A percentile compares a stretch with the other conserved stretches of the same genome.
Evolutionary conservation across 169 alveolate species (phyloP).

Genomic region (Plasmodium berghei): DNA sequence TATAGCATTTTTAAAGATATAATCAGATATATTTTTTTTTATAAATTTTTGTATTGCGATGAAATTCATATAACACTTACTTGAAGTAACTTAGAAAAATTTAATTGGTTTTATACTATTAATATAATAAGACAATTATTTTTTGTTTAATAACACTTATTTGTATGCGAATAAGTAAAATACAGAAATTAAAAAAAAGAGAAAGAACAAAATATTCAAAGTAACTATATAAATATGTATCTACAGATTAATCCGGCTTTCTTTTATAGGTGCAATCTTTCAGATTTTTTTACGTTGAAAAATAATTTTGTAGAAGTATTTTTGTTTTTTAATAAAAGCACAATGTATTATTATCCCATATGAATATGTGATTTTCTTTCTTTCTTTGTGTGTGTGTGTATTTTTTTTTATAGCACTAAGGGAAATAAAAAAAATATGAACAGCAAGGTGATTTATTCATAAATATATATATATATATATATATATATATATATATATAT

Average conservation of each 20-base stretch:
- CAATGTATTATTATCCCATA: constrained; percentile 4
- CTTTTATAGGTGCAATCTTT: constrained; percentile 31
- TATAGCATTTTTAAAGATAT: too few relatives aligned
- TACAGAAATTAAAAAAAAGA: too few relatives aligned
- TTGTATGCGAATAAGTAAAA: too few relatives aligned
- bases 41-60: too few relatives aligned
- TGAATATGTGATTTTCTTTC: constrained; percentile 1
- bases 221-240: constrained; percentile 24
- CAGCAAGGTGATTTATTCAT: constrained; percentile 4
- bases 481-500: constrained; percentile 18
- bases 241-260: constrained; percentile 46
- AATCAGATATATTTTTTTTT: background rate
- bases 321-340: constrained; percentile 4
- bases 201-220: constrained; percentile 39
- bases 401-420: background rate
- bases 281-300: constrained; percentile 5
- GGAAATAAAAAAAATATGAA: constrained; percentile 38
- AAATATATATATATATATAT: constrained; percentile 1
- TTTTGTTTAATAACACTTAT: too few relatives aligned
- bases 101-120: too few relatives aligned
- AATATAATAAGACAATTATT: constrained; percentile 1
- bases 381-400: constrained; percentile 29
- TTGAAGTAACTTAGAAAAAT: too few relatives aligned
- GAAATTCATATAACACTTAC: too few relatives aligned
- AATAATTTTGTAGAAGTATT: constrained; percentile 13